Conservation (phyloP, 495 filamentous ascomycete genomes). For the Xylaria palmicola region DNA sequence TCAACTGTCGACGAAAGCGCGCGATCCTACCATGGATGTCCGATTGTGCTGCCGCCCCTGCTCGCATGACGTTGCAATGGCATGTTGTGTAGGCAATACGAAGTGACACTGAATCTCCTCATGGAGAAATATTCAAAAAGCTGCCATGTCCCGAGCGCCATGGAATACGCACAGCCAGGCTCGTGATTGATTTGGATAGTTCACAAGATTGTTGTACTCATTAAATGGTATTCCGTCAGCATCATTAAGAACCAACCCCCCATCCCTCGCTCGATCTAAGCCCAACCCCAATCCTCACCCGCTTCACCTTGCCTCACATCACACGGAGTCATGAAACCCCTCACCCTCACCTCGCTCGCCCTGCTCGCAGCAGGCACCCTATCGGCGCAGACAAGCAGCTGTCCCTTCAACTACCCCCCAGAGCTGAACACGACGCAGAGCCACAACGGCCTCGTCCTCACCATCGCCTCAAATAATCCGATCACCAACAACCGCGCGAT, state of each 20-base stretch:
- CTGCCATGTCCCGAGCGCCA: too few species aligned
- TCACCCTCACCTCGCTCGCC: neutral
- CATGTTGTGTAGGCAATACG: too few species aligned
- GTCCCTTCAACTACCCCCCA: slow-evolving; percentile 17
- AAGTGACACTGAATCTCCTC: too few species aligned
- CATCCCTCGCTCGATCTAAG: neutral
- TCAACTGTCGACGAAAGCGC: too few species aligned
- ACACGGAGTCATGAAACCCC: neutral
- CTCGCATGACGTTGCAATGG: neutral
- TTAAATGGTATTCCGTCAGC: too few species aligned
- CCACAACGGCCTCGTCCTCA: slow-evolving; percentile 14
- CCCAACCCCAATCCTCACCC: neutral
- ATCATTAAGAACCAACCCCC: too few species aligned
- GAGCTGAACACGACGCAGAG: slow-evolving; percentile 8
- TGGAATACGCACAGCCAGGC: too few species aligned
- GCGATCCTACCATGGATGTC: too few species aligned
- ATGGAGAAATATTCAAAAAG: too few species aligned
- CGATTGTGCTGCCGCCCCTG: neutral
- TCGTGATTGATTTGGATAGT: too few species aligned
- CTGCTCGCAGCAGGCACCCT: slow-evolving; percentile 8
- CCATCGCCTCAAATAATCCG: slow-evolving; percentile 6
- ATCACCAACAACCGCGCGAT: slow-evolving; percentile 13
- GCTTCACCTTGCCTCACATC: neutral
- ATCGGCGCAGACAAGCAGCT: slow-evolving; percentile 14
- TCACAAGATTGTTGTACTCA: too few species aligned